Percentiles rank a stretch among this genome's conserved stretches.
These are phyloP conservation scores for Diaporthe vexans DNA, from an alignment of 2,329 filamentous ascomycete genomes.

Conservation along the genomic window DNA sequence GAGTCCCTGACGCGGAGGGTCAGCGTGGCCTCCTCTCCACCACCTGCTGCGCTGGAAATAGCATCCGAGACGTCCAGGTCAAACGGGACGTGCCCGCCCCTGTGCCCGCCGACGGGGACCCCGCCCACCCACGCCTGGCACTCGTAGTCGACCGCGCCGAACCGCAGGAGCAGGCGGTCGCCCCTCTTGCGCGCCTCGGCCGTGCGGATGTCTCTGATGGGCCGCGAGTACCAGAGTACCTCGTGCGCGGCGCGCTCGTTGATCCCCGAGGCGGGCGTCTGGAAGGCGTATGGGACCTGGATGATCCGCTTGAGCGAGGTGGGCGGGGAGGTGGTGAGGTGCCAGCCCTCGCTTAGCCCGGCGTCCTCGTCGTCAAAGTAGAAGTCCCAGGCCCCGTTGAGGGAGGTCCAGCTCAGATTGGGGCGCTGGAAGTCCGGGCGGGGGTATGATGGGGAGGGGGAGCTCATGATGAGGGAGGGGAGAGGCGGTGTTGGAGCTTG, in stretches of 20 bases:
- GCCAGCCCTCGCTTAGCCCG: slow-evolving; percentile 68
- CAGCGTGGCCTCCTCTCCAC: slow-evolving; percentile 53
- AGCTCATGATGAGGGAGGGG: slow-evolving; percentile 23
- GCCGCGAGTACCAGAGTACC: slow-evolving; percentile 76
- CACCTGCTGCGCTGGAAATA: slow-evolving; percentile 45
- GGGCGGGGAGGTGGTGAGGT: slow-evolving; percentile 64
- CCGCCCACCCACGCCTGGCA: slow-evolving; percentile 71
- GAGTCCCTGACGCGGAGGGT: slow-evolving; percentile 74
- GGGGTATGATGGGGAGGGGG: slow-evolving; percentile 60
- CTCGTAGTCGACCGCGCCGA: slow-evolving; percentile 74
- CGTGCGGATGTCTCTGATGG: slow-evolving; percentile 63
- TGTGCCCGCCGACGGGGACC: slow-evolving; percentile 65
- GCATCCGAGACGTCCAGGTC: slow-evolving; percentile 70
- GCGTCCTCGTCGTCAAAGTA: slow-evolving; percentile 75
- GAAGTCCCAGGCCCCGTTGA: slow-evolving; percentile 76
- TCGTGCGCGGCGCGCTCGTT: slow-evolving; percentile 74
- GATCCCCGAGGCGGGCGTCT: slow-evolving; percentile 74
- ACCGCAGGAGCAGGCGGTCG: slow-evolving; percentile 64
- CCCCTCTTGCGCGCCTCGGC: slow-evolving; percentile 55
- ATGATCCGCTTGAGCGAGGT: slow-evolving; percentile 65
- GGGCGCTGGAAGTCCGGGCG: slow-evolving; percentile 74
- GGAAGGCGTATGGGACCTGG: slow-evolving; percentile 75
- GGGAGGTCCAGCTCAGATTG: slow-evolving; percentile 68
- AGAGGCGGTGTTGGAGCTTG: neutral
- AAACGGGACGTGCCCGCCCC: slow-evolving; percentile 72